These are phyloP conservation scores for Cornus suecica DNA, from an alignment of 148 eudicot genomes.

Conservation along the genomic window DNA sequence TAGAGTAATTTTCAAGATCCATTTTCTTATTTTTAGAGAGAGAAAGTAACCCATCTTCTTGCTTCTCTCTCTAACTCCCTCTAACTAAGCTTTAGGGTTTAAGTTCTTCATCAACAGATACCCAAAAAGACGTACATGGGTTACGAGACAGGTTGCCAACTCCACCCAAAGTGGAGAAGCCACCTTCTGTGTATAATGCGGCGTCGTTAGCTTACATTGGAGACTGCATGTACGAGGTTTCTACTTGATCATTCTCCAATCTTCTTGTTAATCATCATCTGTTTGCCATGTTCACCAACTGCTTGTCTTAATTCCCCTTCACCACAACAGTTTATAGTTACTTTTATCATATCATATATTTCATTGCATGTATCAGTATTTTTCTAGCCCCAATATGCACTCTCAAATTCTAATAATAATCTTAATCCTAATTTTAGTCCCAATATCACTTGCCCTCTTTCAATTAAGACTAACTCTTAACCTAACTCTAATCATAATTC, in stretches of 20 bases:
- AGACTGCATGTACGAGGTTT: slow-evolving; percentile 82
- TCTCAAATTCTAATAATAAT: too few species aligned
- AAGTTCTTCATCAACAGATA: too few species aligned
- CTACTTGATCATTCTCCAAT: neutral
- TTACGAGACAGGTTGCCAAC: slow-evolving; percentile 70
- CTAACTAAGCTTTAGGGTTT: too few species aligned
- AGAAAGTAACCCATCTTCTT: too few species aligned
- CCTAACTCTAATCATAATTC: too few species aligned
- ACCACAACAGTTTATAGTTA: neutral
- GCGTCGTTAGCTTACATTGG: slow-evolving; percentile 84
- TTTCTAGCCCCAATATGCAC: too few species aligned
- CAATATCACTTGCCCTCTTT: too few species aligned
- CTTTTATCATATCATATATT: neutral
- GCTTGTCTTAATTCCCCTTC: neutral
- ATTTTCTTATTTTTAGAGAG: too few species aligned
- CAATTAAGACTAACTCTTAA: too few species aligned
- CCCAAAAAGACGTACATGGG: slow-evolving; percentile 68
- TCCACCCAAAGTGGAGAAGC: slow-evolving; percentile 75
- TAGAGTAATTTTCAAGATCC: too few species aligned
- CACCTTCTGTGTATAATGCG: slow-evolving; percentile 76
- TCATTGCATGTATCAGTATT: neutral
- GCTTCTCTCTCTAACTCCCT: too few species aligned
- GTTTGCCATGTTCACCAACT: neutral
- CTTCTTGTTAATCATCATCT: neutral
- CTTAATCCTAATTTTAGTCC: too few species aligned